phyloP scores from a whole-genome alignment of 139 green algal genomes.

The Coccomyxa sp. region DNA sequence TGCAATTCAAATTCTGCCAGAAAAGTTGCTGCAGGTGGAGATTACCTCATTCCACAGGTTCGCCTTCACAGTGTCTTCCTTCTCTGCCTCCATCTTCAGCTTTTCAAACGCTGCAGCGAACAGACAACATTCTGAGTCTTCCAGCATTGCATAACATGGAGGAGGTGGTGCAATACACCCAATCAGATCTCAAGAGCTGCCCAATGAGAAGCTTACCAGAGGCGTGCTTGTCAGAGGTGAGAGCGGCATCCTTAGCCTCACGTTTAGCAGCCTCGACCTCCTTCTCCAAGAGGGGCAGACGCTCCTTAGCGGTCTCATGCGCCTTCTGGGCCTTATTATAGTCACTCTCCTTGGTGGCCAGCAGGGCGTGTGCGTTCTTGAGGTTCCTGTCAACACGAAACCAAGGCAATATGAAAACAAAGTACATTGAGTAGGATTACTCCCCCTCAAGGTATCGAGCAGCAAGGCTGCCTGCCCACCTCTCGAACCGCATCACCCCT shows the following conservation, averaged over 20 bases:
- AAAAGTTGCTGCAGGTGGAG: not conserved
- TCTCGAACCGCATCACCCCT: too few species aligned
- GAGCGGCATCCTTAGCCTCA: not conserved
- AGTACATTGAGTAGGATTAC: not conserved
- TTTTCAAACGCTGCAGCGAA: not conserved
- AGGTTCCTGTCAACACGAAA: not conserved
- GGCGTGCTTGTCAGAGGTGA: not conserved
- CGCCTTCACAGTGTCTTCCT: not conserved
- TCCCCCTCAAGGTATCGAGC: too few species aligned
- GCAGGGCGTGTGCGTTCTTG: not conserved
- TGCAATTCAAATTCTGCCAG: not conserved
- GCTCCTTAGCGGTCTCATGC: not conserved
- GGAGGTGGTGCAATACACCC: not conserved
- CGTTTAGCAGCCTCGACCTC: not conserved
- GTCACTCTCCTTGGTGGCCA: not conserved
- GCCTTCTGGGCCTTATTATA: not conserved
- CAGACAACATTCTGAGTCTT: not conserved
- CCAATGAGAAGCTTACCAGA: not conserved
- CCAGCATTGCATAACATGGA: not conserved
- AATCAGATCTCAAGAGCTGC: not conserved
- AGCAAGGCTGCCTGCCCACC: too few species aligned
- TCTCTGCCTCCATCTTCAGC: not conserved
- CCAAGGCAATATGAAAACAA: not conserved
- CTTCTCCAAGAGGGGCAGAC: not conserved
- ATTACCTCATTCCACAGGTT: not conserved